Conservation (phyloP, 441 rosid species). For the Macaranga tanarius region DNA sequence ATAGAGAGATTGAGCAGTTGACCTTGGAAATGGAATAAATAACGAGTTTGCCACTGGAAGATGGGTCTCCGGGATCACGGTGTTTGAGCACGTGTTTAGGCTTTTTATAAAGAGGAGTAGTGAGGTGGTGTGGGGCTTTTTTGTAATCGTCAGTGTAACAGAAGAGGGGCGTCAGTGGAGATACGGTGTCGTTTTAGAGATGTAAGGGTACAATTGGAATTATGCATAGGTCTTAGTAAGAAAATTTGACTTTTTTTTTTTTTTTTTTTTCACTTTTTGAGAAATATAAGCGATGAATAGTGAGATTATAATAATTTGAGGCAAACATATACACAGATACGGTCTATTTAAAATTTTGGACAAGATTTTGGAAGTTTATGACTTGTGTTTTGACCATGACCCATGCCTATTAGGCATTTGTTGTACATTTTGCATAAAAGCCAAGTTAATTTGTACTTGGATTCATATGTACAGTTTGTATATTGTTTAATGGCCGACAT, state of each 20-base stretch:
- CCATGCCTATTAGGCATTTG: not conserved
- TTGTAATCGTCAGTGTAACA: not conserved
- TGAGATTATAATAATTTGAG: not conserved
- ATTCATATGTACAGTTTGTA: not conserved
- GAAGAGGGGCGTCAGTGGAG: too few species aligned
- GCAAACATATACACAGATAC: not conserved
- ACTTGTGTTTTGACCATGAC: constrained; percentile 15
- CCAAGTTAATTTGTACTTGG: constrained; percentile 1
- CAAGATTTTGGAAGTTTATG: not conserved
- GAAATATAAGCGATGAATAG: not conserved
- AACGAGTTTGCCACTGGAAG: constrained; percentile 41
- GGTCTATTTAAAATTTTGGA: constrained; percentile 4
- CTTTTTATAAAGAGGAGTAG: constrained; percentile 30
- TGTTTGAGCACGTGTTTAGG: constrained; percentile 59
- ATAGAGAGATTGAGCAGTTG: constrained; percentile 13
- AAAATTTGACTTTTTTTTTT: too few species aligned
- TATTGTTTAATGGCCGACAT: constrained; percentile 4
- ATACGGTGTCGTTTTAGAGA: constrained; percentile 3
- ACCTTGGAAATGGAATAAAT: constrained; percentile 15
- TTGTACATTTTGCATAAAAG: not conserved
- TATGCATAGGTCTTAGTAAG: not conserved
- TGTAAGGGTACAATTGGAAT: constrained; percentile 7
- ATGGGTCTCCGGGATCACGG: constrained; percentile 47
- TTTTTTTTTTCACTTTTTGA: not conserved
- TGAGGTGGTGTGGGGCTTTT: not conserved